phyloP scores from a whole-genome alignment of 371 early-diverging fungal species.

The Haplosporangium sp. region DNA sequence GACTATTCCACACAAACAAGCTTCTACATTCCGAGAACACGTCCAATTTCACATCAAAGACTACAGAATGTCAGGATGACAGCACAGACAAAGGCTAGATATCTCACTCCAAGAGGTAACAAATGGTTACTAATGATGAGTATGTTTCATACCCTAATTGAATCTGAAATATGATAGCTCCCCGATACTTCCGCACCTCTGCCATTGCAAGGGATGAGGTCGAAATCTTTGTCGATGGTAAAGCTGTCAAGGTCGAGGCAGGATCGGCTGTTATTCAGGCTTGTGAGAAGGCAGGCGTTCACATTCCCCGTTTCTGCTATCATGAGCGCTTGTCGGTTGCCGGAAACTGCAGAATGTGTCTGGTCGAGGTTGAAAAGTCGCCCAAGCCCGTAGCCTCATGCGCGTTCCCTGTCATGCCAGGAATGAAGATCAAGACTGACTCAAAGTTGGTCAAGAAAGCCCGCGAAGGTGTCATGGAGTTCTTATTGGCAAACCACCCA shows the following conservation, averaged over 20 bases:
- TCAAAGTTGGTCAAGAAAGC: constrained; percentile 94
- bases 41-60: too few relatives aligned
- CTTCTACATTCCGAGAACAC: too few relatives aligned
- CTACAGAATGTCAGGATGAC: too few relatives aligned
- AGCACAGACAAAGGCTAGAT: background rate
- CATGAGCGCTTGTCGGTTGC: constrained; percentile 94
- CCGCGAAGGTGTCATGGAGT: constrained; percentile 98
- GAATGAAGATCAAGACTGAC: constrained; percentile 95
- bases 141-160: background rate
- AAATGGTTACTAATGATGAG: background rate
- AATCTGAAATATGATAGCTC: constrained; percentile 15
- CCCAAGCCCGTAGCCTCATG: constrained; percentile 97
- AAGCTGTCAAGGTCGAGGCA: constrained; percentile 86
- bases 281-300: constrained; percentile 88
- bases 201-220: constrained; percentile 66
- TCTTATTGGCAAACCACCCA: constrained; percentile 95
- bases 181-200: constrained; percentile 64
- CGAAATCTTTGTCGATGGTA: constrained; percentile 91
- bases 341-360: constrained; percentile 98
- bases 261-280: constrained; percentile 97
- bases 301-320: constrained; percentile 96
- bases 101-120: background rate
- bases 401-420: constrained; percentile 95
- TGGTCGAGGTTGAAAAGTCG: constrained; percentile 93
- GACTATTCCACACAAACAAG: too few relatives aligned